A percentile compares a stretch with the other conserved stretches of the same genome.
phyloP scores from a whole-genome alignment of 192 early-diverging fungal genomes.

The Endogone sp. region DNA sequence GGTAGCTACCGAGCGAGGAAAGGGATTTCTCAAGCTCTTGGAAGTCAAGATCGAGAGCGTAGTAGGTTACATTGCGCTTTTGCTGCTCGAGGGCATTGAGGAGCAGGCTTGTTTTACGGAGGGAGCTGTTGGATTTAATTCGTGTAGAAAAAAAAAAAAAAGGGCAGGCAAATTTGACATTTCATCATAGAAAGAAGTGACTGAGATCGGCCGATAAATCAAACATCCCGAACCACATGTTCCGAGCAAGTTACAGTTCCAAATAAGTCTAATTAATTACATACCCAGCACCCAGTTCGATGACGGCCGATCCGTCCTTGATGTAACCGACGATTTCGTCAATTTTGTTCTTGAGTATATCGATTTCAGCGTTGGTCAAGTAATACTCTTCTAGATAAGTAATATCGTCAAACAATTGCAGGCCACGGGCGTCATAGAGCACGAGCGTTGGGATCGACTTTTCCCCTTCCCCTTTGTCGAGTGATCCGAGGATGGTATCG shows the following conservation, averaged over 20 bases:
- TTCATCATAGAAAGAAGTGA: background rate
- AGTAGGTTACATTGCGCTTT: constrained; percentile 69
- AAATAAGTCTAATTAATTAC: no score
- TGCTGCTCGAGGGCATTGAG: constrained; percentile 68
- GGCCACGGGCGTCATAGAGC: constrained; percentile 79
- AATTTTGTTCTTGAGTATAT: constrained; percentile 65
- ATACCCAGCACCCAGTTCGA: constrained; percentile 91
- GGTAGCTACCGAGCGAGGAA: constrained; percentile 57
- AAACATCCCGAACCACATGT: background rate
- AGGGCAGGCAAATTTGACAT: background rate
- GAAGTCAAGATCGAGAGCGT: constrained; percentile 88
- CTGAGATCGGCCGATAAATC: background rate
- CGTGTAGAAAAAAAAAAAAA: constrained; percentile 3
- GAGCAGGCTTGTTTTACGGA: constrained; percentile 85
- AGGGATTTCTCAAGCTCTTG: constrained; percentile 71
- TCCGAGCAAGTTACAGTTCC: background rate
- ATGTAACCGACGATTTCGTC: constrained; percentile 62
- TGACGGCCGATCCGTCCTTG: constrained; percentile 61
- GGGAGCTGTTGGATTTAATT: no score
- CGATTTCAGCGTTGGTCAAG: constrained; percentile 78
- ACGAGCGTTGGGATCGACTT: constrained; percentile 79
- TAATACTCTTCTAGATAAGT: constrained; percentile 88
- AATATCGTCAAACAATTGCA: constrained; percentile 89
- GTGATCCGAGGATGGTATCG: constrained; percentile 16
- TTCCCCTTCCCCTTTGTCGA: constrained; percentile 12